Evolutionary conservation across 1,139 yeast species (phyloP), one percentile per base, ranked within the genome.

Genomic region (Taphrina deformans): DNA sequence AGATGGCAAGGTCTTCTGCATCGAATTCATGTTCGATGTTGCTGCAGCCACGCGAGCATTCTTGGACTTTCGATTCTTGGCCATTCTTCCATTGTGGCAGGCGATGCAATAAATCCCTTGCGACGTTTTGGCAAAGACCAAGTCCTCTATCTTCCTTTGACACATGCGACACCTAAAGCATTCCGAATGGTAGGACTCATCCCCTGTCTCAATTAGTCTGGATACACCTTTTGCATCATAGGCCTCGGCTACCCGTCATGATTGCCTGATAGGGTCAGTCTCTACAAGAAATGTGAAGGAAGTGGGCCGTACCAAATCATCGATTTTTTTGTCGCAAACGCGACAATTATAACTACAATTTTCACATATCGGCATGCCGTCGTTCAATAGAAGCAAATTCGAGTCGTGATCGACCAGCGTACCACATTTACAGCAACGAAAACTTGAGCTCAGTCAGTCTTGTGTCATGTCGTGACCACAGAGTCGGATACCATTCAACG

Each of bases 121-220:
- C 53, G 95, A 87, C 0, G 99, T 93, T 73, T 96, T 82, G 26
- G 99, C 99, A 73, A 93, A 95, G 69, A 92, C 81, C 71, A 92
- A 79, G 75, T 93, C 97, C 72, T 89, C 96, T 68, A 93, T 93
- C 70, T 88, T 87, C 70, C 84, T 85, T 73, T 88, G 88, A 78
- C 99, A 93, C 70, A 90, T 87, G 64, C 96, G 85, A 75, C 99
- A 93, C 71, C 87, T 85, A 78, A 93, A 93, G 77, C 99, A 93
- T 61, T 83, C 82, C 5, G 96, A 85, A 75, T 99, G 95, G 74
- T 90, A 93, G 2, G 98, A 97, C 73, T 89, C 96, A 70, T 79
- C 96, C 24, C 97, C 97, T 65, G 44, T 14, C 33, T 21, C 2
- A 6, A 24, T 53, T 16, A 51, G 41, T 51, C 4, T 3, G 18